Evolutionary conservation across 192 early-diverging fungal genomes (phyloP), one percentile per base, ranked within the genome.

Genomic region (Chytriomyces sp.): DNA sequence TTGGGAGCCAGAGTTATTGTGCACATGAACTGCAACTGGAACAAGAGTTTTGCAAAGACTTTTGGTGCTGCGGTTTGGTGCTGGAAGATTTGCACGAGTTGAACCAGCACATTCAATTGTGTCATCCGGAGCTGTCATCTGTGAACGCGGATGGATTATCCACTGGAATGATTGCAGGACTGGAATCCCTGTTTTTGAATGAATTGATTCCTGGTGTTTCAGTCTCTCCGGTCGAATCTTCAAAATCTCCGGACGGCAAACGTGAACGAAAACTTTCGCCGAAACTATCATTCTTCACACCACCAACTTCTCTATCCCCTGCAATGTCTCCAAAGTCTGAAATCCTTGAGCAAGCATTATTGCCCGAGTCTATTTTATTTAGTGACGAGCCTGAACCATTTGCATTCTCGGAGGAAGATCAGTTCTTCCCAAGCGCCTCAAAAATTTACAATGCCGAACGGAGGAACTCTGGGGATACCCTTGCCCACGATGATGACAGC

Each of bases 21-120:
- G 61, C 18, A 10, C 16, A 74, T 24, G 71, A 79, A 26, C 35
- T 23, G 2, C 44, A 26, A 28, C 86, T 96, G 5, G 95, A 97
- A 81, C 87, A 88, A 77, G 88, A 88, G 50, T 97, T 95, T 80
- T 96, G 95, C 84, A 91, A 92, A 81, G 93, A 97, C 86, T 97
- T 96, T 76, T 88, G 86, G 53, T 97, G 95, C 87, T 97, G 95
- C 80, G 95, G 95, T 43, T 86, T 95, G 26, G 85, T 92, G 49
- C 85, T 97, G 63, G 84, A 86, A 67, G 93, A 95, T 79, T 83
- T 97, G 69, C 95, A 97, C 86, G 94, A 92, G 76, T 89, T 97
- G 65, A 83, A 96, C 48, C 91, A 92, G 80, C 95, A 97, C 81
- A 95, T 93, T 78, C 94, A 96, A 84, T 94, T 95, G 79, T 87